Evolutionary conservation across 2,329 filamentous ascomycete genomes (phyloP), one percentile per base, ranked within the genome.

Genomic region (Aspergillus calidoustus): DNA sequence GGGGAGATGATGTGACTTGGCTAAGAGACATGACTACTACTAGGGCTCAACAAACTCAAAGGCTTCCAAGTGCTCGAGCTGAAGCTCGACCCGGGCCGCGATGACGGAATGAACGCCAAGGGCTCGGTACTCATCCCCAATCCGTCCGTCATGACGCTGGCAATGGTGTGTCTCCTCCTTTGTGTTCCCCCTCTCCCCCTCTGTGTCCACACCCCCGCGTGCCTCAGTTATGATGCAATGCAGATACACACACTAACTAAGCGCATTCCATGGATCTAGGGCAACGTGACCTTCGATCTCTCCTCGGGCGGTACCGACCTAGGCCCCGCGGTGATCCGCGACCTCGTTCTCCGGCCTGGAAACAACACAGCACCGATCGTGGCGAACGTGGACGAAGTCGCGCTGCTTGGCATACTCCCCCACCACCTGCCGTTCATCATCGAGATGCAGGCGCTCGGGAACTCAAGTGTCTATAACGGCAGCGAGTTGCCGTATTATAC

Each of bases 111-210:
- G 59, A 88, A 87, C 72, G 78, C 86, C 67, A 71, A 81, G 23
- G 87, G 84, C 66, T 80, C 76, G 15, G 82, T 86, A 52, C 77
- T 72, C 64, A 85, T 89, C 54, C 85, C 85, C 62, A 89, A 89
- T 70, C 85, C 86, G 1, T 84, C 84, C 2, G 78, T 85, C 57
- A 77, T 87, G 74, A 86, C 82, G 4, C 74, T 88, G 59, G 74
- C 77, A 43, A 78, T 88, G 79, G 78, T 79, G 72, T 22, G 61
- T 23, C 13, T 23, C 22, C 9, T n/a, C 22, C 30, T 7, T 43
- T 57, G 15, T n/a, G 7, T 50, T 25, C 15, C 43, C n/a, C 11
- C 28, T 8, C 19, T 23, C 23, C 6, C 2, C 31, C 31, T 34
- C 31, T 34, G 31, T 34, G 31, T 34, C 31, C 31, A 34, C 7